phyloP scores from a whole-genome alignment of 2,329 filamentous ascomycete species.

The Ceratocystis eucalypticola region DNA sequence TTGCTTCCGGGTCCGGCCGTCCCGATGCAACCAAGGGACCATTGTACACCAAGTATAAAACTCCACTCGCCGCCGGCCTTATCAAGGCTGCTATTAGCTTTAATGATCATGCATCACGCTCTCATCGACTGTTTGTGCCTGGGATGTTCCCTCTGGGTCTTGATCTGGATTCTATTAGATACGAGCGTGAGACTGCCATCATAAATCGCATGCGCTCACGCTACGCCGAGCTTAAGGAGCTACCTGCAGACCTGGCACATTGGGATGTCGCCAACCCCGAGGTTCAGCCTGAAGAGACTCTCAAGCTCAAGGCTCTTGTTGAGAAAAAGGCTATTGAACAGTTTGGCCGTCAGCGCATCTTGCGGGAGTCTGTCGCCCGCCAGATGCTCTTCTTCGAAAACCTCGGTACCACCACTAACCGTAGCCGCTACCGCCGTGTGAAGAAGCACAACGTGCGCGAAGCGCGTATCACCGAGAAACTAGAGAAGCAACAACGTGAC shows the following conservation, averaged over 20 bases:
- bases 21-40: slow-evolving; percentile 30
- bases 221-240: slow-evolving; percentile 67
- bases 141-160: slow-evolving; percentile 81
- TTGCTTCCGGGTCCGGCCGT: slow-evolving; percentile 24
- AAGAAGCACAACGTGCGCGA: slow-evolving; percentile 96
- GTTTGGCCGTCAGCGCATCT: slow-evolving; percentile 73
- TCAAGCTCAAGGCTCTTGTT: slow-evolving; percentile 83
- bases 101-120: slow-evolving; percentile 60
- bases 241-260: slow-evolving; percentile 73
- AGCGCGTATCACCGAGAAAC: slow-evolving; percentile 92
- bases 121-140: slow-evolving; percentile 67
- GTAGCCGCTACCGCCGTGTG: slow-evolving; percentile 76
- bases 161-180: slow-evolving; percentile 71
- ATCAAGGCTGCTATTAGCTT: slow-evolving; percentile 56
- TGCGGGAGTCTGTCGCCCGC: slow-evolving; percentile 75
- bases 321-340: slow-evolving; percentile 86
- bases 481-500: slow-evolving; percentile 97
- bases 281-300: slow-evolving; percentile 58
- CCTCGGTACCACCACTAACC: slow-evolving; percentile 91
- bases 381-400: slow-evolving; percentile 95
- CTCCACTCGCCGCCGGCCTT: slow-evolving; percentile 49
- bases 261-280: slow-evolving; percentile 65
- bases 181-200: slow-evolving; percentile 74
- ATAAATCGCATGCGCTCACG: slow-evolving; percentile 83
- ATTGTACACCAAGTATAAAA: slow-evolving; percentile 60